These are phyloP conservation scores for Balansia obtecta DNA, from an alignment of 2,329 filamentous ascomycete species.

Conservation along the genomic window DNA sequence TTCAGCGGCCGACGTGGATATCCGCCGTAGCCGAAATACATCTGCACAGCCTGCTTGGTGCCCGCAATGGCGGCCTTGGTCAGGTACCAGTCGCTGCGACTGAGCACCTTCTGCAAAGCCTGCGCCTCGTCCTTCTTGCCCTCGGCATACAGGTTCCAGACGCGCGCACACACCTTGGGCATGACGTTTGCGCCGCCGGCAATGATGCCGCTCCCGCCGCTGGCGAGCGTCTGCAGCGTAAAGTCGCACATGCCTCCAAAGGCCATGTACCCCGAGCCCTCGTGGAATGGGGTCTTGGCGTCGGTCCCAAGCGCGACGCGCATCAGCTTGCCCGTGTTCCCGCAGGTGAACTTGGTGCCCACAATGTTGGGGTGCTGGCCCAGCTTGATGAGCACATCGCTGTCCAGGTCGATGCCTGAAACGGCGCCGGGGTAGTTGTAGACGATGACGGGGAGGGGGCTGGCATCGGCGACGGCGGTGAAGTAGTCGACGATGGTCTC, in stretches of 20 bases:
- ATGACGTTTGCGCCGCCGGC: conserved; percentile 77
- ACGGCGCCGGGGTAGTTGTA: conserved; percentile 91
- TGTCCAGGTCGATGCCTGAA: conserved; percentile 80
- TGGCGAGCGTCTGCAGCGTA: conserved; percentile 67
- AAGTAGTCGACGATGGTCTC: conserved; percentile 63
- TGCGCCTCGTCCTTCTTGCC: conserved; percentile 67
- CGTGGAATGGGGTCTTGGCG: conserved; percentile 51
- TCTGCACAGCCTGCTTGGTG: conserved; percentile 75
- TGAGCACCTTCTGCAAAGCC: conserved; percentile 63
- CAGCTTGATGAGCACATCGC: conserved; percentile 70
- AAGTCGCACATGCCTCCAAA: conserved; percentile 85
- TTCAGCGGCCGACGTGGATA: conserved; percentile 62
- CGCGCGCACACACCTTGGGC: conserved; percentile 66
- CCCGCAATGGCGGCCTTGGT: conserved; percentile 75
- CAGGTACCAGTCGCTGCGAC: conserved; percentile 69
- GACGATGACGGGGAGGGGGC: conserved; percentile 65
- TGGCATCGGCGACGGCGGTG: conserved; percentile 60
- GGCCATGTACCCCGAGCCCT: conserved; percentile 63
- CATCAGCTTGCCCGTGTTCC: conserved; percentile 80
- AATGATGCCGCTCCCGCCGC: conserved; percentile 73
- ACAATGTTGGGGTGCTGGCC: conserved; percentile 73
- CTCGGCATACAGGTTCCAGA: conserved; percentile 64
- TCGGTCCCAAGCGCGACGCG: conserved; percentile 62
- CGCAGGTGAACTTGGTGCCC: conserved; percentile 86
- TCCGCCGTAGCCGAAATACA: conserved; percentile 71